Base-by-base conservation (phyloP, 352 stramenopile genomes). In the Lagenidium sp. region DNA sequence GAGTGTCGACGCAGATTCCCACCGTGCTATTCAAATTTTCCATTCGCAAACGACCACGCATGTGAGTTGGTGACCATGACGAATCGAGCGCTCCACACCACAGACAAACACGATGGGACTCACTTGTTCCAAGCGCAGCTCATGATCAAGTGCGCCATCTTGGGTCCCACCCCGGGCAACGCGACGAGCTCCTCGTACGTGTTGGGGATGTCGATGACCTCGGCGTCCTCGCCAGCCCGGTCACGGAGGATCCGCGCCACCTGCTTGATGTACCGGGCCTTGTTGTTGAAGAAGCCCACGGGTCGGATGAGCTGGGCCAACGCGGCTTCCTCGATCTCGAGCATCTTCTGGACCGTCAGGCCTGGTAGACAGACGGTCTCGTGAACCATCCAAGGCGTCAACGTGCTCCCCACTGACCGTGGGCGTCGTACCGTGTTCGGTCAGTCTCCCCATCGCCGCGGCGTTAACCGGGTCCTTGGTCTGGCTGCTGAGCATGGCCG, bases 131-230 rank as follows among this genome's bases (percentile, higher is more conserved):
- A 98, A 2, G 91, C 94, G 24, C 90, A 78, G 47, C 74, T 85
- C 79, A 98, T 93, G 19, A 97, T 70, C 41, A 99, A 84, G n/a
- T 91, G 92, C 8, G 92, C 94, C 92, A 98, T 98, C 62, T 99
- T 99, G 4, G 95, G 94, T 6, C 95, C 95, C 4, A 99, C 80
- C 10, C 95, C 95, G 4, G 88, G 84, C 16, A 99, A 56, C 25
- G 79, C 64, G 18, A 98, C 79, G 24, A 98, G 72, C 4, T 74
- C 78, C 11, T 94, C 75, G 29, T 94, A 92, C 4, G 82, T 96
- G 29, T 63, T 47, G 10, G 95, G 95, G 55, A 99, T 97, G 24
- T 98, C 88, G n/a, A 77, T 52, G 15, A 68, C 28, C 19, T 63
- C 49, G 13, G 48, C 53, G 7, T 61, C 36, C 2, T 47, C 46